Conservation (phyloP, 495 filamentous ascomycete genomes). For the Collariella sp. region DNA sequence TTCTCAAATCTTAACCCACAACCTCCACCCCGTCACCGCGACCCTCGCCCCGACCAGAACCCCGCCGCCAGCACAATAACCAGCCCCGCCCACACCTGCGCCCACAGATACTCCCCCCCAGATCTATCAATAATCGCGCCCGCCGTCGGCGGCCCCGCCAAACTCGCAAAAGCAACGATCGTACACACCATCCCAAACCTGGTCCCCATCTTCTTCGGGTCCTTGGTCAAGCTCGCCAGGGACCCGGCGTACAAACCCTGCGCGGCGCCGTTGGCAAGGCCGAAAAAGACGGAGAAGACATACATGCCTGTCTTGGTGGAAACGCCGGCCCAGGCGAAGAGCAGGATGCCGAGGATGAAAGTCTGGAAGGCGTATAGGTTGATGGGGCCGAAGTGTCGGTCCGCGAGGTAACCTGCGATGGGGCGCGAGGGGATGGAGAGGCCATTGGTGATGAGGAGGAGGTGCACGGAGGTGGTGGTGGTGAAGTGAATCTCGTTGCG, state of each 20-base stretch:
- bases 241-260: conserved; percentile 33
- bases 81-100: conserved; percentile 36
- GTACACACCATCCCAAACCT: conserved; percentile 40
- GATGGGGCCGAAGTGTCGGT: conserved; percentile 33
- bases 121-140: conserved; percentile 37
- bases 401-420: conserved; percentile 32
- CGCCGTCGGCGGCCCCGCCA: conserved; percentile 37
- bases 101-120: conserved; percentile 29
- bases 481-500: conserved; percentile 33
- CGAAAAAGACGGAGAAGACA: conserved; percentile 34
- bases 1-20: conserved; percentile 24
- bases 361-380: conserved; percentile 29
- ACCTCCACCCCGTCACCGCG: conserved; percentile 17
- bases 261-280: conserved; percentile 31
- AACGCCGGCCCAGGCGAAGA: conserved; percentile 36
- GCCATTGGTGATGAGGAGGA: conserved; percentile 37
- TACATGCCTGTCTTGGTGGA: conserved; percentile 31
- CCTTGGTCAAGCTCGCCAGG: conserved; percentile 32
- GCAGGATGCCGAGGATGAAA: conserved; percentile 23
- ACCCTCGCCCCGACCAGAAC: conserved; percentile 15
- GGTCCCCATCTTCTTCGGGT: conserved; percentile 37
- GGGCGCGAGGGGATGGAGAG: conserved; percentile 33
- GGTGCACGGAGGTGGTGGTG: conserved; percentile 31
- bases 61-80: conserved; percentile 26
- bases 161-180: conserved; percentile 30